Evolutionary conservation across 352 stramenopile genomes (phyloP), one percentile per base, ranked within the genome.

Genomic region (Phytophthora colocasiae): DNA sequence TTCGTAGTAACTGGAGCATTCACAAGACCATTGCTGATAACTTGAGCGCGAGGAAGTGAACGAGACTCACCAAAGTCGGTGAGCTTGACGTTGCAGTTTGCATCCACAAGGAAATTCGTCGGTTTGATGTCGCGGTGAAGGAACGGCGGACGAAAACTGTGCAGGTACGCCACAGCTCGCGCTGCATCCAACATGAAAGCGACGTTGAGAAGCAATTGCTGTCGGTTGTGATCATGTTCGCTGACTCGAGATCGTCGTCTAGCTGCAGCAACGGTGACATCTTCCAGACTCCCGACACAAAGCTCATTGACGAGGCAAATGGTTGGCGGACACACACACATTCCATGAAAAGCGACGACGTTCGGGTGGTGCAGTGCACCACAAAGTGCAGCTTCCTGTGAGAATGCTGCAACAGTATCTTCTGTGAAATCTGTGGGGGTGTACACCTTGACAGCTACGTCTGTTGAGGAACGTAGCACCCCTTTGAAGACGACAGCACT

Each of bases 111-210:
- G 54, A 93, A 93, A 66, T 92, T 95, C 29, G 65, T 71, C 0
- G 85, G 83, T 29, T 92, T 92, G 59, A 95, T 90, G 58, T 93
- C 85, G 5, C 85, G 83, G 38, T 93, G 85, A 11, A 95, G 52
- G 65, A 95, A 92, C 5, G 82, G 68, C 14, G 83, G 84, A 0
- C 73, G 74, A 59, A 92, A 92, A 65, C 80, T 91, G 69, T 94
- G 86, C 41, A 93, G 64, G 46, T 93, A 93, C 1, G 83, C 83
- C 0, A 93, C 78, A 7, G 83, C 76, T 14, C 86, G 76, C 1
- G 85, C 78, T 6, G 84, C 84, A 29, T 90, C 83, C n/a, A 89
- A 50, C 71, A 91, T 89, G 58, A 83, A 82, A 3, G 69, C 77
- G 47, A 91, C 40, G 34, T 88, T 80, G 60, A 86, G 59, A 19